A percentile compares a stretch with the other conserved stretches of the same genome.
These are phyloP conservation scores for Choanephora cucurbitarum DNA, from an alignment of 371 early-diverging fungal genomes.

Conservation along the genomic window DNA sequence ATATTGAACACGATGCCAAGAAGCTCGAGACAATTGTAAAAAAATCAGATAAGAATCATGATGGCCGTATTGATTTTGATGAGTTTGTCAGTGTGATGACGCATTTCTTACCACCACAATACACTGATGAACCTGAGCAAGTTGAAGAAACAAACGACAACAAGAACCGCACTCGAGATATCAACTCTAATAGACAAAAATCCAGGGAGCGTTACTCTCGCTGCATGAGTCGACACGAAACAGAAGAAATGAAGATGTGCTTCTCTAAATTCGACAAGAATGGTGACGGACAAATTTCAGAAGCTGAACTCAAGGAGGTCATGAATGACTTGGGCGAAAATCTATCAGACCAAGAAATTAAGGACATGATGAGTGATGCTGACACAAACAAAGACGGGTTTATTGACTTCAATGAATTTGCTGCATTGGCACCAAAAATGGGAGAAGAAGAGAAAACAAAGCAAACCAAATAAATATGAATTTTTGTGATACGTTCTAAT, in stretches of 20 bases:
- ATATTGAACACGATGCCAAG: conserved; percentile 12
- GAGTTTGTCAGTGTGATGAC: conserved; percentile 74
- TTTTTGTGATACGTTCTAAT: neutral
- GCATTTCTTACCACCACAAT: conserved; percentile 5
- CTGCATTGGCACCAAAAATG: conserved; percentile 51
- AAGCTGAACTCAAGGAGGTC: conserved; percentile 70
- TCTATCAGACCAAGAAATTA: conserved; percentile 72
- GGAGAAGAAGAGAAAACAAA: neutral
- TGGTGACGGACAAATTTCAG: conserved; percentile 68
- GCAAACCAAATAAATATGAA: neutral
- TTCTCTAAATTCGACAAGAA: conserved; percentile 79
- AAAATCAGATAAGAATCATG: conserved; percentile 31
- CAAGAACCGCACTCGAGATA: neutral
- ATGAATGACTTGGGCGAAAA: conserved; percentile 72
- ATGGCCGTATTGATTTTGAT: conserved; percentile 61
- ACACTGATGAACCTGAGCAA: conserved; percentile 11
- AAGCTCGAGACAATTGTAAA: conserved; percentile 10
- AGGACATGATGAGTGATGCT: conserved; percentile 84
- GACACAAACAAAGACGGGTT: conserved; percentile 75
- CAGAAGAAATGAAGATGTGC: conserved; percentile 62
- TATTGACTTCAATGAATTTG: conserved; percentile 61
- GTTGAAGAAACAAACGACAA: neutral
- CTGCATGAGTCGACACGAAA: conserved; percentile 43
- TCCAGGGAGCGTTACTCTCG: conserved; percentile 7
- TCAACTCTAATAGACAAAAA: conserved; percentile 1